Percentiles rank a stretch among this genome's conserved stretches.
Conservation (phyloP, 352 stramenopile genomes). For the Phytophthora lateralis region DNA sequence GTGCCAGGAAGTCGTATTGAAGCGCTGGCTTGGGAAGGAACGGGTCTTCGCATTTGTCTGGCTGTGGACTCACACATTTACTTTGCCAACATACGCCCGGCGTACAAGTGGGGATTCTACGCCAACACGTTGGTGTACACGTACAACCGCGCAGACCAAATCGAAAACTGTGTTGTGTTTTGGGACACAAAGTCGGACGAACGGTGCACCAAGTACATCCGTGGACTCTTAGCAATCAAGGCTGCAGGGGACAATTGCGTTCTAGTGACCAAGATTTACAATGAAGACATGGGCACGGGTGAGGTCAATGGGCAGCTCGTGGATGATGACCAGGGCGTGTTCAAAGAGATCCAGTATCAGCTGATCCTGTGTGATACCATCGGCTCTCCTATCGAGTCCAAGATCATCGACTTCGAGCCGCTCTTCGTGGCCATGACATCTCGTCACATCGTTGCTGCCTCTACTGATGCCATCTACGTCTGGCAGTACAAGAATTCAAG, state of each 20-base stretch:
- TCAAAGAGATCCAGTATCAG: slow-evolving; percentile 80
- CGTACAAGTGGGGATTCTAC: slow-evolving; percentile 93
- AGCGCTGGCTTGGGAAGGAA: slow-evolving; percentile 92
- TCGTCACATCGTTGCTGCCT: slow-evolving; percentile 82
- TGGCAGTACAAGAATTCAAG: slow-evolving; percentile 94
- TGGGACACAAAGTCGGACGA: slow-evolving; percentile 92
- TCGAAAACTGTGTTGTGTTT: slow-evolving; percentile 90
- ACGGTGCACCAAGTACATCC: slow-evolving; percentile 87
- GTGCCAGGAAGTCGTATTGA: slow-evolving; percentile 90
- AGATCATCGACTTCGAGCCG: slow-evolving; percentile 86
- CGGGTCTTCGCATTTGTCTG: slow-evolving; percentile 90
- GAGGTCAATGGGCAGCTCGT: slow-evolving; percentile 30
- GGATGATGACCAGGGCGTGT: slow-evolving; percentile 28
- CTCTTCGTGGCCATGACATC: slow-evolving; percentile 89
- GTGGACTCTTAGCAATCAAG: slow-evolving; percentile 77
- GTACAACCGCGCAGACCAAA: slow-evolving; percentile 89
- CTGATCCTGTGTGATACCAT: slow-evolving; percentile 90
- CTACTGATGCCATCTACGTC: slow-evolving; percentile 87
- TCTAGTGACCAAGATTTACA: slow-evolving; percentile 84
- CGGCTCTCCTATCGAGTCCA: slow-evolving; percentile 83
- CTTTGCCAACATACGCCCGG: slow-evolving; percentile 94
- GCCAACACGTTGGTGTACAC: slow-evolving; percentile 91
- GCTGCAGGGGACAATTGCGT: slow-evolving; percentile 88
- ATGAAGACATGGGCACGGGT: slow-evolving; percentile 59
- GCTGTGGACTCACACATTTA: slow-evolving; percentile 95